Evolutionary conservation across 148 eudicot genomes (phyloP).

Genomic region (Salicornia ramosissima): DNA sequence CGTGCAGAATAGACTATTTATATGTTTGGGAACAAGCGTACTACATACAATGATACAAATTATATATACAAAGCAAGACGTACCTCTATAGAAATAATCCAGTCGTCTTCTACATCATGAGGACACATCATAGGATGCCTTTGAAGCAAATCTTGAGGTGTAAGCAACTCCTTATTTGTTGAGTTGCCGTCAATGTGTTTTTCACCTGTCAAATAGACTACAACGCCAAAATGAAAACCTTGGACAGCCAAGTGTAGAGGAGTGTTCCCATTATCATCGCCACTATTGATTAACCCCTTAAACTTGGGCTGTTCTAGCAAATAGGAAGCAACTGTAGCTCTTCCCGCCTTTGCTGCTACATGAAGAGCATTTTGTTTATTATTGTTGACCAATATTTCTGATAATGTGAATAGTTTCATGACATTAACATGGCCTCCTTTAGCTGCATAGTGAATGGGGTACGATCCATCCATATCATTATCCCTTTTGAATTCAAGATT

Average conservation of each 20-base stretch:
- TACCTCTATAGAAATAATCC: too few species aligned
- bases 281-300: background rate
- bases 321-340: background rate
- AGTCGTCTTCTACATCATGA: too few species aligned
- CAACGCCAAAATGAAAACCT: background rate
- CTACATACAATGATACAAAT: too few species aligned
- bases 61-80: too few species aligned
- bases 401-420: background rate
- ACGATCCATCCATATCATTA: conserved; percentile 8
- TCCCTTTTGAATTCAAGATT: background rate
- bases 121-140: too few species aligned
- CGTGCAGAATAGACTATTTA: too few species aligned
- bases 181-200: background rate
- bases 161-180: background rate
- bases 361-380: background rate
- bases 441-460: conserved; percentile 20
- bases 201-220: background rate
- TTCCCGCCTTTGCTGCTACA: background rate
- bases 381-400: background rate
- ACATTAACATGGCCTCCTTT: conserved; percentile 8
- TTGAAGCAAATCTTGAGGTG: background rate
- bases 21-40: too few species aligned
- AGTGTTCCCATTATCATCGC: background rate
- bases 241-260: background rate
- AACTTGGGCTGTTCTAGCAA: background rate